Base-by-base conservation (phyloP, 2,329 filamentous ascomycete genomes). In the Dichotomopilus funicola region DNA sequence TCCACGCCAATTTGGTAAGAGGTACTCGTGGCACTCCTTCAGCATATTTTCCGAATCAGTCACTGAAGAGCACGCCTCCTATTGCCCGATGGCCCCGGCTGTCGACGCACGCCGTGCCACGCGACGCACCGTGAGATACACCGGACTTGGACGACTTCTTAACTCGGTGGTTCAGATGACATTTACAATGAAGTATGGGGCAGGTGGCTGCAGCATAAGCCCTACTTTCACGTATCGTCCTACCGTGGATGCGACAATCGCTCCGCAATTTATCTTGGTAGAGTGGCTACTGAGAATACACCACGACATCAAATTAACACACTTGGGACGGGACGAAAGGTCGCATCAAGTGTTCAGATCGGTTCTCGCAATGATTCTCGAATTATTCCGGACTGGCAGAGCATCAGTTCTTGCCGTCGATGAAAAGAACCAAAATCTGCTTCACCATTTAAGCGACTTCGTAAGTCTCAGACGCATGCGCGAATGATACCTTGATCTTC, bases 191-290 rank as follows among this genome's bases (percentile, higher is more conserved):
- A 4, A 5, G 6, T 49, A n/a, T 3, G 51, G 51, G 3, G 45
- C 38, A 1, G 51, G 51, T n/a, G 51, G 45, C 6, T 49, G 45
- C 37, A 54, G 51, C 5, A 9, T 54, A 10, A 49, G 45, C 38
- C 51, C 51, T 2, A 33, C 9, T n/a, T 44, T 54, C 9, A 49
- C 51, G n/a, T 54, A 54, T 33, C 49, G 49, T 9, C 51, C 51
- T 11, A 54, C 38, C 12, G 51, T 54, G 7, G 51, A 54, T 13
- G 27, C 38, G 13, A 6, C 36, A 8, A 54, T 13, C 2, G 51
- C 51, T 10, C 51, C 51, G 10, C 37, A 38, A 3, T 54, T 54
- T 12, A 8, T 38, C 10, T 43, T 48, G 5, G 1, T 54, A 36
- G 5, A 9, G 6, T 11, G 31, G 5, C 44, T 48, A 35, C 12